Percentiles rank a stretch among this genome's conserved stretches.
Conservation (phyloP, 73 alveolate genomes). For the Paramecium biaurelia region DNA sequence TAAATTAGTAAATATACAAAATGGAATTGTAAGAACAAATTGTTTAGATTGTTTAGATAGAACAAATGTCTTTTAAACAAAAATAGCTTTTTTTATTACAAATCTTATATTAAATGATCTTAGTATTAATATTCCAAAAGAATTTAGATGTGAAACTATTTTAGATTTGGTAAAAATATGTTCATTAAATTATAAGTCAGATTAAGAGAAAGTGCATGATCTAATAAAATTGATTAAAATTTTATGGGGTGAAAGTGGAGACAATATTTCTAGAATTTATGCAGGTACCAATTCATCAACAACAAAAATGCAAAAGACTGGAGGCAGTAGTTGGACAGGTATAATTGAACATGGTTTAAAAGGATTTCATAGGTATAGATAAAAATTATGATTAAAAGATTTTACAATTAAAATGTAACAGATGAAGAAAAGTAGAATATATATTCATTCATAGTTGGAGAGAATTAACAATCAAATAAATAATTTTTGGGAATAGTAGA, state of each 20-base stretch:
- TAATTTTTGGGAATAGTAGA: neutral
- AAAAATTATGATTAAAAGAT: constrained; percentile 43
- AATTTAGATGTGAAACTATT: constrained; percentile 34
- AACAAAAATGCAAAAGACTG: constrained; percentile 46
- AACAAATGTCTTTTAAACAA: constrained; percentile 87
- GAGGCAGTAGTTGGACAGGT: constrained; percentile 41
- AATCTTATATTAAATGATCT: constrained; percentile 62
- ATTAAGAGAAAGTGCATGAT: neutral
- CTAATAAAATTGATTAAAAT: constrained; percentile 9
- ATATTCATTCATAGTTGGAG: neutral
- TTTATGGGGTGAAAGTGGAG: constrained; percentile 61
- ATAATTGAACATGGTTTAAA: constrained; percentile 25
- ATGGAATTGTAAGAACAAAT: constrained; percentile 88
- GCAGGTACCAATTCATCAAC: constrained; percentile 61
- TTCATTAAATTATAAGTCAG: neutral
- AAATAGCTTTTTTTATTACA: constrained; percentile 67
- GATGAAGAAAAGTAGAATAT: neutral
- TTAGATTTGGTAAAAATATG: constrained; percentile 8
- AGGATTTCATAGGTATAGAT: neutral
- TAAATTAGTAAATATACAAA: constrained; percentile 54
- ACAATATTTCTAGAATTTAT: constrained; percentile 35
- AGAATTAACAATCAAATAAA: neutral
- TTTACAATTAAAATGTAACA: constrained; percentile 10
- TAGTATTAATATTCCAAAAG: constrained; percentile 44
- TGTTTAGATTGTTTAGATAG: constrained; percentile 94